These are phyloP conservation scores for Spatholobus suberectus DNA, from an alignment of 306 rosid species.

Conservation along the genomic window DNA sequence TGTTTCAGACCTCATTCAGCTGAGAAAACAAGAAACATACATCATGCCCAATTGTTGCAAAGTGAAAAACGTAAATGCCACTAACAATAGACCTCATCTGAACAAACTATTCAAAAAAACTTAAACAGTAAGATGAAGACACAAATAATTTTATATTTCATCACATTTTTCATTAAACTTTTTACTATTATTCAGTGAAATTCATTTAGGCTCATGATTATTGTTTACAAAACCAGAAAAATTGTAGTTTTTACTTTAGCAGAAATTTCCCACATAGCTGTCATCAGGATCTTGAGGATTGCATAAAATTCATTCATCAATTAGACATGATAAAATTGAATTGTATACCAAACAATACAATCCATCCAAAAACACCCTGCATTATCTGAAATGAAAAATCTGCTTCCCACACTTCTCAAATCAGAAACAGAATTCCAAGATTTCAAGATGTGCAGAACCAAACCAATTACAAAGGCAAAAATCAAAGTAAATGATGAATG, in stretches of 20 bases:
- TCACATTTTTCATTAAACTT: neutral
- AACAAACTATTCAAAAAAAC: neutral
- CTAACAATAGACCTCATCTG: neutral
- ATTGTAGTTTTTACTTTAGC: no score
- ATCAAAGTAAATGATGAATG: neutral
- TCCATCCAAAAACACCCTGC: constrained; percentile 23
- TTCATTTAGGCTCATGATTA: neutral
- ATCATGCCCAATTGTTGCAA: neutral
- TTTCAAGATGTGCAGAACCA: neutral
- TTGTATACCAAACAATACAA: neutral
- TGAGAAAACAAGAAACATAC: neutral
- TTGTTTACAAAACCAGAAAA: constrained; percentile 2
- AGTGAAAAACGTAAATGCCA: neutral
- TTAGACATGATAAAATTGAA: neutral
- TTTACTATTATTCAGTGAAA: neutral
- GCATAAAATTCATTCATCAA: constrained; percentile 3
- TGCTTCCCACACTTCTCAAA: constrained; percentile 4
- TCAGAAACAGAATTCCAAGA: constrained; percentile 3
- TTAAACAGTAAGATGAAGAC: neutral
- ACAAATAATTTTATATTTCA: neutral
- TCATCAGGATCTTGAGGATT: constrained; percentile 13
- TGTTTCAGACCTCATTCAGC: neutral
- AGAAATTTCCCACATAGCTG: no score
- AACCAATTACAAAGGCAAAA: neutral
- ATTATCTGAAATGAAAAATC: neutral